Evolutionary conservation across 2,329 filamentous ascomycete genomes (phyloP).

Genomic region (Chaetomiaceae sp.): DNA sequence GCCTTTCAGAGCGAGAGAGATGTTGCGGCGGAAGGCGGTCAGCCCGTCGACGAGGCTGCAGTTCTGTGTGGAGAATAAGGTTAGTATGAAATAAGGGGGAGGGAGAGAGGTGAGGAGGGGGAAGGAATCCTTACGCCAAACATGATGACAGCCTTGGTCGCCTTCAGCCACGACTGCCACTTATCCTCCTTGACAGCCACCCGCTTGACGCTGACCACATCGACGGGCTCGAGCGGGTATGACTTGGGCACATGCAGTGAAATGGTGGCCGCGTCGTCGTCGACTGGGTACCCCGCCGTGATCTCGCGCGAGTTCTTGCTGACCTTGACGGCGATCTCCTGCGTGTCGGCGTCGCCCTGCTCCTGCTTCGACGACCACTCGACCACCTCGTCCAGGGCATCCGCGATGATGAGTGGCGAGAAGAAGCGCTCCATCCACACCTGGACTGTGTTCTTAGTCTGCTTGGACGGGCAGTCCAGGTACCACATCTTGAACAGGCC

Average conservation of each 20-base stretch:
- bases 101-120: neutral
- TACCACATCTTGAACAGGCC: slow-evolving; percentile 81
- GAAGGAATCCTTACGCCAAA: slow-evolving; percentile 58
- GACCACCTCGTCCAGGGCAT: slow-evolving; percentile 63
- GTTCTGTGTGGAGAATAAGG: slow-evolving; percentile 47
- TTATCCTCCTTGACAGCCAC: slow-evolving; percentile 87
- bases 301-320: slow-evolving; percentile 70
- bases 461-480: slow-evolving; percentile 72
- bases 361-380: slow-evolving; percentile 59
- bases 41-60: slow-evolving; percentile 85
- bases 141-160: slow-evolving; percentile 86
- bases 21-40: slow-evolving; percentile 78
- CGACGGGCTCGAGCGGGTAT: slow-evolving; percentile 77
- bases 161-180: slow-evolving; percentile 87
- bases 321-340: slow-evolving; percentile 63
- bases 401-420: slow-evolving; percentile 63
- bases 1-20: slow-evolving; percentile 82
- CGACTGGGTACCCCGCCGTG: slow-evolving; percentile 78
- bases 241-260: slow-evolving; percentile 73
- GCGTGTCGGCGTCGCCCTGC: slow-evolving; percentile 45
- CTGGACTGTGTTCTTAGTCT: slow-evolving; percentile 75
- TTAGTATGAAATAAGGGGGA: neutral
- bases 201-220: slow-evolving; percentile 71
- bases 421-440: slow-evolving; percentile 83
- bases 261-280: slow-evolving; percentile 80